phyloP scores from a whole-genome alignment of 495 filamentous ascomycete genomes.

The Viridothelium virens region DNA sequence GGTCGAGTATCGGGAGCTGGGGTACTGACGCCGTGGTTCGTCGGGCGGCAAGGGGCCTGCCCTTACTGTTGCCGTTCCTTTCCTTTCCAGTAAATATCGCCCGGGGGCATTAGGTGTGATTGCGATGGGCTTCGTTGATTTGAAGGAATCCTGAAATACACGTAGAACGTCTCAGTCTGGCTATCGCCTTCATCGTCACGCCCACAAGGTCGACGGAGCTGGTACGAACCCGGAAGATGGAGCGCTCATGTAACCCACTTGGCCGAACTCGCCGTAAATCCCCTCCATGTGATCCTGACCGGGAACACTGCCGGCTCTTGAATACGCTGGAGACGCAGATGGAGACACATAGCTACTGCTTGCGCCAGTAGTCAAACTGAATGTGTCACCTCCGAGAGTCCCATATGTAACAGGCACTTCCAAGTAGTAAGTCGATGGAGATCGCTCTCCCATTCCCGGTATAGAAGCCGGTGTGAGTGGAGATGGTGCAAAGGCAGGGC shows the following conservation, averaged over 20 bases:
- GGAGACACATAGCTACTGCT: background rate
- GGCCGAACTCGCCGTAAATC: background rate
- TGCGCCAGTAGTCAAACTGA: background rate
- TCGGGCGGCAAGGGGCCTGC: background rate
- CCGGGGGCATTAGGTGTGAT: background rate
- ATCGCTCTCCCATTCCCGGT: background rate
- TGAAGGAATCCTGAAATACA: background rate
- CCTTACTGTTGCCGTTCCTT: background rate
- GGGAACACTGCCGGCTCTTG: background rate
- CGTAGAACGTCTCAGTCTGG: conserved; percentile 12
- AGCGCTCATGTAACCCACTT: background rate
- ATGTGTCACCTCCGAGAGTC: background rate
- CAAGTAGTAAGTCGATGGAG: background rate
- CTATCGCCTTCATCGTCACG: conserved; percentile 2
- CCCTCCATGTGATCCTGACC: conserved; percentile 7
- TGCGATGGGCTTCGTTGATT: background rate
- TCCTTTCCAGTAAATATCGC: background rate
- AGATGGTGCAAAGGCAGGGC: conserved; percentile 37
- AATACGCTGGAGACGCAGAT: background rate
- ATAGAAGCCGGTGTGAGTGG: conserved; percentile 19
- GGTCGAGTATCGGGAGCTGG: too few relatives aligned
- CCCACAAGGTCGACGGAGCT: conserved; percentile 7
- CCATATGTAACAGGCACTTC: conserved; percentile 4
- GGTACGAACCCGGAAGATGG: conserved; percentile 11
- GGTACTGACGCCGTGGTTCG: background rate